A percentile compares a stretch with the other conserved stretches of the same genome.
These are phyloP conservation scores for Aspergillus sp. DNA, from an alignment of 2,329 filamentous ascomycete genomes.

Conservation along the genomic window DNA sequence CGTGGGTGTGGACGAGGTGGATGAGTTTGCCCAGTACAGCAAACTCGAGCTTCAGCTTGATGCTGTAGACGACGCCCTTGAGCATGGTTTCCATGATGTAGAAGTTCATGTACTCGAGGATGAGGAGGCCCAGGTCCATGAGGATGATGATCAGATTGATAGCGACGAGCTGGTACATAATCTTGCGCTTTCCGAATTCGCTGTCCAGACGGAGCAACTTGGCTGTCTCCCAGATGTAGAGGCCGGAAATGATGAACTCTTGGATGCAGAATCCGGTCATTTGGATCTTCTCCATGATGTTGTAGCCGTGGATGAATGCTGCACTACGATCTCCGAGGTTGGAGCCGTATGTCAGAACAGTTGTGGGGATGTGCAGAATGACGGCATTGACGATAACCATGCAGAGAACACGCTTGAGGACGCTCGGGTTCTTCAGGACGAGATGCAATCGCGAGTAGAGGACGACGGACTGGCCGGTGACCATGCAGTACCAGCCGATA, in stretches of 20 bases:
- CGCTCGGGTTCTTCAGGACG: conserved; percentile 30
- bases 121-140: conserved; percentile 37
- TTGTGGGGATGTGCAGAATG: conserved; percentile 37
- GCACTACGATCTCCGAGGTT: conserved; percentile 20
- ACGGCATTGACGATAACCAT: conserved; percentile 41
- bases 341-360: conserved; percentile 36
- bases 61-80: conserved; percentile 40
- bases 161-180: conserved; percentile 41
- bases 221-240: conserved; percentile 47
- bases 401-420: conserved; percentile 32
- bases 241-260: conserved; percentile 44
- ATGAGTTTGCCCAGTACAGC: conserved; percentile 39
- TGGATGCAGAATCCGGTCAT: conserved; percentile 49
- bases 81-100: conserved; percentile 41
- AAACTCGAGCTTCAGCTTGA: conserved; percentile 44
- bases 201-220: conserved; percentile 41
- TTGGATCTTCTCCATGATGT: conserved; percentile 46
- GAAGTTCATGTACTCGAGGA: conserved; percentile 34
- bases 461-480: conserved; percentile 41
- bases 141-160: conserved; percentile 42
- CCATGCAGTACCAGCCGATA: conserved; percentile 40
- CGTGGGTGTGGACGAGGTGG: conserved; percentile 30
- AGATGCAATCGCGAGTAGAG: conserved; percentile 44
- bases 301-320: conserved; percentile 29
- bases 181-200: conserved; percentile 32